Conservation (phyloP, 2,329 filamentous ascomycete genomes). For the Sordariomycetes sp. region DNA sequence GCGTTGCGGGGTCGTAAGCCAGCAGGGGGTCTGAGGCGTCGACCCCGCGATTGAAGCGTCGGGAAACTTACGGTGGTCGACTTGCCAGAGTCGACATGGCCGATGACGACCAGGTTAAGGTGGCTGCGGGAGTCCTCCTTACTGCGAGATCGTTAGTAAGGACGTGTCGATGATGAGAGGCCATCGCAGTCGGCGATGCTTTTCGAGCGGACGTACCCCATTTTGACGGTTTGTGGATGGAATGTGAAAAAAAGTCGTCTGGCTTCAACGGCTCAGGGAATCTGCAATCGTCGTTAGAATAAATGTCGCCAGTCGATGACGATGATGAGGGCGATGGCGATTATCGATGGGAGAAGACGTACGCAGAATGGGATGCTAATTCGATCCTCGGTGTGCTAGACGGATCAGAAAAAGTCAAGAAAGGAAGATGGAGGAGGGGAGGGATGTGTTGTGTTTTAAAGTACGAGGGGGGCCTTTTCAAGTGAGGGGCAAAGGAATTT, state of each 20-base stretch:
- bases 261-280: not conserved
- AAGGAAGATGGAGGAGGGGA: conserved; percentile 2
- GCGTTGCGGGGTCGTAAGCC: not conserved
- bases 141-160: conserved; percentile 19
- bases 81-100: conserved; percentile 99
- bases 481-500: conserved; percentile 6
- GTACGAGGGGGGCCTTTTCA: not conserved
- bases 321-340: not conserved
- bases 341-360: not conserved
- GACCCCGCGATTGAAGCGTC: not conserved
- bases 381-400: conserved; percentile 7
- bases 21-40: not conserved
- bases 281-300: conserved; percentile 2
- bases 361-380: conserved; percentile 6
- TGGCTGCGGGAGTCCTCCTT: not conserved
- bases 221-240: conserved; percentile 19
- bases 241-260: conserved; percentile 9
- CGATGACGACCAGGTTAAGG: conserved; percentile 14
- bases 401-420: conserved; percentile 3
- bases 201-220: conserved; percentile 19
- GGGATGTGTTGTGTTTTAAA: conserved; percentile 5
- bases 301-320: not conserved
- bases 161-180: conserved; percentile 17
- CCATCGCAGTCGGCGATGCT: not conserved
- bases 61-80: conserved; percentile 75